Evolutionary conservation across 768 basidiomycete genomes (phyloP).

Genomic region (Hysterangium stoloniferum): DNA sequence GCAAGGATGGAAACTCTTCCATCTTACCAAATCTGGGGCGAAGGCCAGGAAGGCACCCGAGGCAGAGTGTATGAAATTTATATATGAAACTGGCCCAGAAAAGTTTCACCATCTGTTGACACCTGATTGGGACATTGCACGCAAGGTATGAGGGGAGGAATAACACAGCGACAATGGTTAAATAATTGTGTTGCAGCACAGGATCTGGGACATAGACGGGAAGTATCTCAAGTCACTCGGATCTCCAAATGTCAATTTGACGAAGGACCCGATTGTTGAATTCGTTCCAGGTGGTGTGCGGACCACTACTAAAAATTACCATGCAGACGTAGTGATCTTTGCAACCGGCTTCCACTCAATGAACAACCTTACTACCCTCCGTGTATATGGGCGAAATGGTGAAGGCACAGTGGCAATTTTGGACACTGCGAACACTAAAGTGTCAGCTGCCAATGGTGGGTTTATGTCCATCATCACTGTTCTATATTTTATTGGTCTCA

Average conservation of each 20-base stretch:
- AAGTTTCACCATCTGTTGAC: constrained; percentile 18
- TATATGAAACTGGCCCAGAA: too few relatives aligned
- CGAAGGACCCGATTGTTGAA: constrained; percentile 12
- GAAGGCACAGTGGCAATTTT: too few relatives aligned
- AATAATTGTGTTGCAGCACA: constrained; percentile 12
- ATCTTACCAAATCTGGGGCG: too few relatives aligned
- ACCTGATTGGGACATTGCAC: constrained; percentile 17
- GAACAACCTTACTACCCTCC: background rate
- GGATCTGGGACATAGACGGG: constrained; percentile 16
- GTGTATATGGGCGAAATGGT: constrained; percentile 14
- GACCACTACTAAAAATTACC: constrained; percentile 11
- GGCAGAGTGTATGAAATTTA: too few relatives aligned
- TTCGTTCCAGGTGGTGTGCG: constrained; percentile 11
- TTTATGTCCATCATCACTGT: too few relatives aligned
- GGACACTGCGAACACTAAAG: too few relatives aligned
- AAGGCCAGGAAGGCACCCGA: too few relatives aligned
- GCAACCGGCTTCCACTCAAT: constrained; percentile 11
- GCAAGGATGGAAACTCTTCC: too few relatives aligned
- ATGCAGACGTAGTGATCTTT: constrained; percentile 18
- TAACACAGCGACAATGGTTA: too few relatives aligned
- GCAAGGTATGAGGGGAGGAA: constrained; percentile 11
- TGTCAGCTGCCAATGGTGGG: too few relatives aligned
- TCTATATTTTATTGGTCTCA: too few relatives aligned
- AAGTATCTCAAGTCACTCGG: constrained; percentile 14
- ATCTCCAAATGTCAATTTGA: constrained; percentile 13